These are phyloP conservation scores for Penicillium sp. DNA, from an alignment of 2,329 filamentous ascomycete genomes.

Conservation along the genomic window DNA sequence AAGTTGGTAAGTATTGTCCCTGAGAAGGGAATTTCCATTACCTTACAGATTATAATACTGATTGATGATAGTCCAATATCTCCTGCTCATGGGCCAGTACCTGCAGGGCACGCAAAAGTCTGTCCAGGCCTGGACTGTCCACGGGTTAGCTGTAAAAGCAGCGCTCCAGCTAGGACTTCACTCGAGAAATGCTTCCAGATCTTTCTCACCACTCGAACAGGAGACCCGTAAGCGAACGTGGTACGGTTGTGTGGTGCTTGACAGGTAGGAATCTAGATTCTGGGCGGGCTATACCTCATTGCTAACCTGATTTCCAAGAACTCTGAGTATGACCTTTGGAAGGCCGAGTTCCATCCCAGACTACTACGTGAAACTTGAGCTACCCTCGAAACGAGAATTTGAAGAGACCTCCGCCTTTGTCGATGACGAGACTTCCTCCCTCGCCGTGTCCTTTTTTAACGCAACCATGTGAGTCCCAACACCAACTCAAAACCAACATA, in stretches of 20 bases:
- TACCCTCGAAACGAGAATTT: constrained; percentile 30
- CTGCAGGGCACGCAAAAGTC: constrained; percentile 58
- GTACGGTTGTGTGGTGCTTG: constrained; percentile 53
- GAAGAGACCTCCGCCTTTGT: constrained; percentile 11
- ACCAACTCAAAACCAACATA: not conserved
- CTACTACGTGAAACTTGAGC: constrained; percentile 44
- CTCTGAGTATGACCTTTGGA: constrained; percentile 56
- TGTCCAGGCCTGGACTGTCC: constrained; percentile 56
- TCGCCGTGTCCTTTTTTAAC: constrained; percentile 25
- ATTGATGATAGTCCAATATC: constrained; percentile 48
- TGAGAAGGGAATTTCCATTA: not conserved
- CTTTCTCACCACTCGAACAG: constrained; percentile 45
- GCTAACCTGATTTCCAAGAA: constrained; percentile 28
- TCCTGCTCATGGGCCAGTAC: constrained; percentile 55
- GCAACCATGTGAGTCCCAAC: constrained; percentile 25
- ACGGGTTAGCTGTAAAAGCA: constrained; percentile 55
- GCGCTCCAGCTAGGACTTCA: constrained; percentile 57
- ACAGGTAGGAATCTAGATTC: constrained; percentile 37
- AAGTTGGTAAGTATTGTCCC: constrained; percentile 21
- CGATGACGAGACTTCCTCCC: constrained; percentile 12
- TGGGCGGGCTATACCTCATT: not conserved
- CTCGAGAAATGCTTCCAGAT: constrained; percentile 40
- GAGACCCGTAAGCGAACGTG: constrained; percentile 55
- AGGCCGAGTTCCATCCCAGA: constrained; percentile 52
- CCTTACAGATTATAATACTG: not conserved